Conservation (phyloP, 1,284 basidiomycete species). For the Trametes versicolor region DNA sequence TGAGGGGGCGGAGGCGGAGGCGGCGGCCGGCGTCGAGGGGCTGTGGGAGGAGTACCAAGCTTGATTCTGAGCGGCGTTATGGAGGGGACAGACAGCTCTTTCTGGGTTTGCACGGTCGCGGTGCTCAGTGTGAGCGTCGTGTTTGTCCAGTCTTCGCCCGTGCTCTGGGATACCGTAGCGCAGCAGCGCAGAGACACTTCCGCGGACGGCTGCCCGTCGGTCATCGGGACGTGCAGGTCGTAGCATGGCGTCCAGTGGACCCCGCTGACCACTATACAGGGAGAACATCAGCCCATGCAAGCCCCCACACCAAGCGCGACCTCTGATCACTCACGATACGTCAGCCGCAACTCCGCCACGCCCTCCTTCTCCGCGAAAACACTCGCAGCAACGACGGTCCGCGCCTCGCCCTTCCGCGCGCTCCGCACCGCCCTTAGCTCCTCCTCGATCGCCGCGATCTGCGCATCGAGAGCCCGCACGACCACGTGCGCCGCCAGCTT, state of each 20-base stretch:
- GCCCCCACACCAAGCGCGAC: too few relatives aligned
- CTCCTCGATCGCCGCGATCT: constrained; percentile 49
- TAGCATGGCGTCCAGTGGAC: constrained; percentile 64
- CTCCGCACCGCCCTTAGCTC: constrained; percentile 33
- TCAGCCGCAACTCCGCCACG: constrained; percentile 48
- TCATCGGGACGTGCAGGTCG: constrained; percentile 62
- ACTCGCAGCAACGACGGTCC: constrained; percentile 50
- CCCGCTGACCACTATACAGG: constrained; percentile 55
- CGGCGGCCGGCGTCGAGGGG: too few relatives aligned
- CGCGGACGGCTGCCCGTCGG: constrained; percentile 52
- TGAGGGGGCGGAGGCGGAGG: too few relatives aligned
- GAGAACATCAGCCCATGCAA: too few relatives aligned
- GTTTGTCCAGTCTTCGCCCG: constrained; percentile 68
- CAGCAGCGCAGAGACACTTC: constrained; percentile 63
- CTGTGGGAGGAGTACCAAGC: neutral
- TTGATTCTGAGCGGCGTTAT: constrained; percentile 3
- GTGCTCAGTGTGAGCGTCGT: constrained; percentile 62
- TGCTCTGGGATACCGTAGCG: constrained; percentile 61
- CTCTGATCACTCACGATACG: constrained; percentile 10
- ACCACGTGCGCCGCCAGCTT: constrained; percentile 49
- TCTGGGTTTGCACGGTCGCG: constrained; percentile 36
- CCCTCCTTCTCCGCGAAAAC: constrained; percentile 49
- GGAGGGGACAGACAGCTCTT: constrained; percentile 10
- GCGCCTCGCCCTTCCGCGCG: constrained; percentile 48
- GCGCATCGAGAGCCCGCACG: constrained; percentile 50